Base-by-base conservation (phyloP, 106 monocot species). In the Phalaenopsis aphrodite region DNA sequence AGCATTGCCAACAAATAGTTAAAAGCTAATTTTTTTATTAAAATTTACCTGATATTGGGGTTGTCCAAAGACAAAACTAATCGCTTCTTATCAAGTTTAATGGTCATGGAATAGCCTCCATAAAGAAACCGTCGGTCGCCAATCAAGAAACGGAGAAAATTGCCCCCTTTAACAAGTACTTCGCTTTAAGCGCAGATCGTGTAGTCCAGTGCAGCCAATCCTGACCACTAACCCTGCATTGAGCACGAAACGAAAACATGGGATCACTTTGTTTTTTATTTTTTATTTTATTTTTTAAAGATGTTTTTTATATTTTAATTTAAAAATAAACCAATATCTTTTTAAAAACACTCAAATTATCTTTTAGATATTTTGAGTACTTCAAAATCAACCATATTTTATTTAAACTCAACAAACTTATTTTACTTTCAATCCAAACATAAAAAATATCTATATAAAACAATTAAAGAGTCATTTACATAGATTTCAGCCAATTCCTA, bases 101-200 rank as follows among this genome's bases (percentile, higher is more conserved):
- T 94, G 11, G 98, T 98, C 84, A 87, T 94, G 18, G 98, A 79
- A 78, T 94, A 89, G 16, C 98, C 94, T 83, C 75, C 89, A 75
- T 94, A 91, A 79, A 92, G 86, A 81, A 85, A 94, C 16, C 92
- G 87, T 37, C 98, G 87, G 42, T 93, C 94, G 38, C 98, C 98
- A 81, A 94, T 94, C 84, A 98, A 80, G 67, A 98, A 98, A 81
- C 94, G 98, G 2, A 94, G 98, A 46, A 98, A 98, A 78, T 98
- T 98, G 68, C 94, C 92, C 36, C 98, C 98, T 98, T 98, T 93
- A 45, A 98, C 81, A 88, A 98, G 94, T 65, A 93, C 92, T 89
- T 98, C 98, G 80, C 98, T 94, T 6, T 83, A 79, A 78, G 83
- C 84, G 39, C 94, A 94, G 1, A 98, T 84, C 17, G 98, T 91